These are phyloP conservation scores for Trifolium pratense DNA, from an alignment of 306 rosid genomes.

Conservation along the genomic window DNA sequence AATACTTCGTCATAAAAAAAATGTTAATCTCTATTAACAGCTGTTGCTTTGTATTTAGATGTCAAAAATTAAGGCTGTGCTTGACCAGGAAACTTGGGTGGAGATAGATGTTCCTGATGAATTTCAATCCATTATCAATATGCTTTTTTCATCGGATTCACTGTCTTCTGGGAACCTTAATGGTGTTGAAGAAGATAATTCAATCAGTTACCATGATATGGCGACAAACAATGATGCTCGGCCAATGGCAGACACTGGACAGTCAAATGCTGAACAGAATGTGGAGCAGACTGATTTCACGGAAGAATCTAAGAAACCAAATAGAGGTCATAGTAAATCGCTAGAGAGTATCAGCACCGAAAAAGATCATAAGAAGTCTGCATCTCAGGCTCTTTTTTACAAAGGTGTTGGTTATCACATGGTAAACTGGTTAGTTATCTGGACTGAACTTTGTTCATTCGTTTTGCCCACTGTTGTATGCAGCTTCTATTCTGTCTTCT, in stretches of 20 bases:
- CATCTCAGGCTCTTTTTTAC: conserved; percentile 71
- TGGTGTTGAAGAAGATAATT: conserved; percentile 56
- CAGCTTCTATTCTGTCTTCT: conserved; percentile 15
- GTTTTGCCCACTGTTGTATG: neutral
- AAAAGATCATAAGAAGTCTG: conserved; percentile 79
- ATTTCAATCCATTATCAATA: conserved; percentile 79
- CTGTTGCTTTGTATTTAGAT: conserved; percentile 56
- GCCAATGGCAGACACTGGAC: conserved; percentile 43
- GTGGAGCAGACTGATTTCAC: conserved; percentile 52
- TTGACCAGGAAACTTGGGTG: conserved; percentile 99
- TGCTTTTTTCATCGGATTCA: conserved; percentile 58
- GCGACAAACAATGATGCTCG: conserved; percentile 47
- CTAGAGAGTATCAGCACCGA: conserved; percentile 58
- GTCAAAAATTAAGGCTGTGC: conserved; percentile 95
- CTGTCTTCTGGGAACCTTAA: conserved; percentile 57
- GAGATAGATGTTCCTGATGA: conserved; percentile 99
- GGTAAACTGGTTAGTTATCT: conserved; percentile 97
- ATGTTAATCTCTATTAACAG: conserved; percentile 39
- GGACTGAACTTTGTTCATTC: conserved; percentile 23
- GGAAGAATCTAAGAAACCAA: conserved; percentile 53
- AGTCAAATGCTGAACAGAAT: conserved; percentile 49
- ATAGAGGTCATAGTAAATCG: conserved; percentile 50
- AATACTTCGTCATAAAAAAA: conserved; percentile 17
- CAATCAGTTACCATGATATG: conserved; percentile 50
- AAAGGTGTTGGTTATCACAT: conserved; percentile 89